These are phyloP conservation scores for Arabidopsis hybrid DNA, from an alignment of 441 rosid species.

Conservation along the genomic window DNA sequence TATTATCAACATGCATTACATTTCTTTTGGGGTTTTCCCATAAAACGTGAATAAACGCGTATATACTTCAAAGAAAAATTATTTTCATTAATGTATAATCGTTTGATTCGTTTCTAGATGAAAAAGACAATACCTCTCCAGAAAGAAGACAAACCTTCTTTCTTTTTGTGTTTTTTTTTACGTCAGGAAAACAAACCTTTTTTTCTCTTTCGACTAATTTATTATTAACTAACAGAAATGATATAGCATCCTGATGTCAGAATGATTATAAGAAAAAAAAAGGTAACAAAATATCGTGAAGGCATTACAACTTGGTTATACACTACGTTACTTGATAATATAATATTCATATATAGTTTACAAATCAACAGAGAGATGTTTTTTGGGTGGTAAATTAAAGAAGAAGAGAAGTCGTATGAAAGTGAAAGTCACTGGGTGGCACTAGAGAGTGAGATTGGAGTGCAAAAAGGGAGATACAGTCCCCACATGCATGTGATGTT, in stretches of 20 bases:
- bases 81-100: conserved; percentile 3
- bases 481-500: conserved; percentile 31
- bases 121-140: conserved; percentile 9
- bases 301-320: background rate
- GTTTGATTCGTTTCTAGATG: conserved; percentile 29
- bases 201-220: background rate
- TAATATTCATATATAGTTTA: background rate
- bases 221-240: conserved; percentile 1
- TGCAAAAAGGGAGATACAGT: conserved; percentile 17
- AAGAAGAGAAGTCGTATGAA: conserved; percentile 19
- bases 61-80: background rate
- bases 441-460: conserved; percentile 31
- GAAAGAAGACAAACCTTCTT: background rate
- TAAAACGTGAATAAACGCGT: conserved; percentile 14
- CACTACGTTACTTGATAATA: conserved; percentile 8
- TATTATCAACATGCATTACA: conserved; percentile 6
- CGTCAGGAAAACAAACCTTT: background rate
- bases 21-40: background rate
- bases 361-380: background rate
- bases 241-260: conserved; percentile 18
- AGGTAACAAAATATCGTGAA: background rate
- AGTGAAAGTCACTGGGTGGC: conserved; percentile 29
- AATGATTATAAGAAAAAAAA: too few species aligned
- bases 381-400: background rate
- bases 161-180: background rate